Base-by-base conservation (phyloP, 768 basidiomycete genomes). In the Xerocomellus dryophilus region DNA sequence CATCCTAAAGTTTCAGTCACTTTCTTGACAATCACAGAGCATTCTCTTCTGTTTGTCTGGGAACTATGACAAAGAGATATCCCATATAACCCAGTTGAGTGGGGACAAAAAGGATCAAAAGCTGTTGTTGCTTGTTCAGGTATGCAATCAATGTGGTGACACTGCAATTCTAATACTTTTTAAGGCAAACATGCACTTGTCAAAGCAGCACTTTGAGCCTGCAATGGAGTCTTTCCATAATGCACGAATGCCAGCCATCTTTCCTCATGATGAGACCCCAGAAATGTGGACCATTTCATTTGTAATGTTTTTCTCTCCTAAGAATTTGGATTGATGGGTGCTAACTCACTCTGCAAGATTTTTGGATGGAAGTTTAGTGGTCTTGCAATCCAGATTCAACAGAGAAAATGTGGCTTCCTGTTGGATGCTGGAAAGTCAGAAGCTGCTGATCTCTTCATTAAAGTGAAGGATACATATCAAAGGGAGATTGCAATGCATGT, bases 331-430 rank as follows among this genome's bases (percentile, higher is more conserved):
- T 18, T 21, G 21, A 42, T 5, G 5, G n/a, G 20, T 14, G 15
- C 47, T 61, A 20, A 61, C 27, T 14, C 31, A 5, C 0, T 10
- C 10, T 25, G 4, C n/a, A 50, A 62, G 61, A 47, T 62, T 11
- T 62, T 62, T 31, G 61, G 61, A 20, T 62, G 61, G 61, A 62
- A 62, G 10, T 62, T 62, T n/a, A 61, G 47, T 47, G 60, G 56
- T 14, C 53, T 62, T 15, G 47, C 43, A 3, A 44, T 62, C 38
- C 50, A 54, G 36, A 55, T 61, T 11, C 61, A 61, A 18, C 56
- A 61, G 47, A 35, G 2, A 34, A 62, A 54, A 40, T 62, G 56
- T 27, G 40, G 58, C 21, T 46, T 31, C 5, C 21, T 62, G 2
- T 11, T 61, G 31, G 18, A 48, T 4, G 18, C 17, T 9, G 61